phyloP scores from a whole-genome alignment of 2,329 filamentous ascomycete genomes.

The Fusarium sp. region DNA sequence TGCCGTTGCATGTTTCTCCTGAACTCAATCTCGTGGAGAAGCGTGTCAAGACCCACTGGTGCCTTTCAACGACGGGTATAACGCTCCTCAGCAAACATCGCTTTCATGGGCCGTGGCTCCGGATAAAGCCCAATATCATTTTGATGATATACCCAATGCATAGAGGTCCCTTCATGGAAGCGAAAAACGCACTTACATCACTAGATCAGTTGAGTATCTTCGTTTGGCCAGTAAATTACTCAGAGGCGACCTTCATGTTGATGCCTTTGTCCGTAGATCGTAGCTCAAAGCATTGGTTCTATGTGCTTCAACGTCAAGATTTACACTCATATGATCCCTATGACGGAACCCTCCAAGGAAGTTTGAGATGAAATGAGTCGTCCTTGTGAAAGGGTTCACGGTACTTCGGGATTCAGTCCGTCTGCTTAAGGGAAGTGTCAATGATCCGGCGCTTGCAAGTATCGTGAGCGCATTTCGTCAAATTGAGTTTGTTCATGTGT shows the following conservation, averaged over 20 bases:
- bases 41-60: constrained; percentile 1
- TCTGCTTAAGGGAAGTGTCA: constrained; percentile 26
- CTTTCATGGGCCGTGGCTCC: constrained; percentile 17
- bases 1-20: constrained; percentile 3
- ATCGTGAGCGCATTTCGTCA: constrained; percentile 18
- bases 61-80: constrained; percentile 3
- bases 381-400: constrained; percentile 18
- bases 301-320: neutral
- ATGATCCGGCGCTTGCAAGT: constrained; percentile 12
- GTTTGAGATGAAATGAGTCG: neutral
- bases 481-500: constrained; percentile 34
- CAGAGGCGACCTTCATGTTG: neutral
- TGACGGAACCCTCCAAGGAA: neutral
- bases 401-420: constrained; percentile 42
- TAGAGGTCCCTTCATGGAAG: neutral
- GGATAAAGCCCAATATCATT: neutral
- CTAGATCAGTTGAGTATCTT: neutral
- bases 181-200: neutral
- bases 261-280: neutral
- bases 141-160: neutral
- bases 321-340: neutral
- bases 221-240: neutral
- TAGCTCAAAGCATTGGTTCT: neutral
- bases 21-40: constrained; percentile 5
- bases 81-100: constrained; percentile 7